phyloP scores from a whole-genome alignment of 805 yeast genomes.

The Saccharomycopsis fibuligera region DNA sequence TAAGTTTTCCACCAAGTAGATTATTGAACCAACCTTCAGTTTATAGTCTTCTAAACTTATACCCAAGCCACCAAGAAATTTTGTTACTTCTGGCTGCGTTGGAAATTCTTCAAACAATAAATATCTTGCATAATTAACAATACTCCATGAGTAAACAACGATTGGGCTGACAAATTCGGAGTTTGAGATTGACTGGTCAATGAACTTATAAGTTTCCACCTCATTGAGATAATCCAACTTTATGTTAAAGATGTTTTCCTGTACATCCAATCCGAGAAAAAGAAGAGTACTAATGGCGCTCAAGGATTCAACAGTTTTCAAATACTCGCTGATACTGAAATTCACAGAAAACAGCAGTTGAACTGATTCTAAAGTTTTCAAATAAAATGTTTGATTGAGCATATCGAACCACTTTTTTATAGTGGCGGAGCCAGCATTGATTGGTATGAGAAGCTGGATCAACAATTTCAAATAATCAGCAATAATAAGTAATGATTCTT shows the following conservation, averaged over 20 bases:
- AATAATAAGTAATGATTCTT: slow-evolving; percentile 31
- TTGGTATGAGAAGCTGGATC: slow-evolving; percentile 36
- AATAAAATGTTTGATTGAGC: slow-evolving; percentile 33
- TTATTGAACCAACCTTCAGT: slow-evolving; percentile 12
- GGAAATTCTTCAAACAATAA: slow-evolving; percentile 37
- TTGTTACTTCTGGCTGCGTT: slow-evolving; percentile 21
- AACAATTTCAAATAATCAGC: slow-evolving; percentile 34
- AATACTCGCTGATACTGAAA: slow-evolving; percentile 23
- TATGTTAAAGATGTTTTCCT: slow-evolving; percentile 36
- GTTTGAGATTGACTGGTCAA: slow-evolving; percentile 30
- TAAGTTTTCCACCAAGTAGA: slow-evolving; percentile 19
- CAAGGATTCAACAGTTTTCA: slow-evolving; percentile 23
- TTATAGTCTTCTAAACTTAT: slow-evolving; percentile 3
- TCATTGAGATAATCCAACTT: slow-evolving; percentile 37
- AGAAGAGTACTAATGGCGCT: slow-evolving; percentile 41
- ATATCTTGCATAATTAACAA: slow-evolving; percentile 47
- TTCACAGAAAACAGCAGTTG: slow-evolving; percentile 12
- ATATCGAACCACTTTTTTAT: slow-evolving; percentile 51
- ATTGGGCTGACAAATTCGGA: slow-evolving; percentile 39
- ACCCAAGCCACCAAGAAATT: slow-evolving; percentile 6
- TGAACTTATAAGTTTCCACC: slow-evolving; percentile 34
- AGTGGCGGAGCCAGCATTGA: slow-evolving; percentile 30
- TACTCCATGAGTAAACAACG: slow-evolving; percentile 61
- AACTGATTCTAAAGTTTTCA: slow-evolving; percentile 14
- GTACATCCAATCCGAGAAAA: slow-evolving; percentile 50